Evolutionary conservation across 1,284 basidiomycete species (phyloP), one percentile per base, ranked within the genome.

Genomic region (Moesziomyces globuligerus): DNA sequence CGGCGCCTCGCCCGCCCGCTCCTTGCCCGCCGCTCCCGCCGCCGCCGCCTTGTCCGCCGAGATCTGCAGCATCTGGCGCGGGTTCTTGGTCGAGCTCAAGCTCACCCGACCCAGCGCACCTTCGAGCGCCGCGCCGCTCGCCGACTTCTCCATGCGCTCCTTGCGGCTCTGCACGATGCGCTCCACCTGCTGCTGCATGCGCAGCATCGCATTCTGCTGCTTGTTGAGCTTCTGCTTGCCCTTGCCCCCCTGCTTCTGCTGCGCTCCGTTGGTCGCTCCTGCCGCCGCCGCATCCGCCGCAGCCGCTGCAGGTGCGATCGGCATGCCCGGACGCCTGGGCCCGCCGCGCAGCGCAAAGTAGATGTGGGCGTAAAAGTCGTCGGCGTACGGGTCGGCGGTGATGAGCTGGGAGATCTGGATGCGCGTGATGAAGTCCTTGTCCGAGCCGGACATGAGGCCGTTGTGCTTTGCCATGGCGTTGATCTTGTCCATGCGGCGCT

Each of bases 351-450:
- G 88, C 29, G 92, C 91, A 46, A 91, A 90, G 81, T 91, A 95
- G 18, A 98, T 94, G 84, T 98, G 95, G 7, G 94, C 95, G 80
- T 99, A 98, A 81, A 97, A 99, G 83, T 99, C 96, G 72, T 97
- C 94, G 32, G 92, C 89, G 83, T 96, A 98, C 0, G 96, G 96
- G 84, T 98, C 96, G 23, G 79, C 67, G 23, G 83, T 82, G 45
- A 97, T 93, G 28, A 98, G 89, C 81, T 98, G 95, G 1, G 94
- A 97, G 43, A 99, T 92, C 84, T 99, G 96, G 62, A 99, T 98
- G 37, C 96, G 90, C 21, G 96, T 98, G 84, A 99, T 98, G 83
- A 98, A 99, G 81, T 98, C 96, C 85, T 98, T 98, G 86, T 99
- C 96, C 15, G 93, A 95, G 83, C 94, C 92, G 0, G 91, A 93